A percentile compares a stretch with the other conserved stretches of the same genome.
Conservation (phyloP, 805 yeast genomes). For the Pichia deserticola region DNA sequence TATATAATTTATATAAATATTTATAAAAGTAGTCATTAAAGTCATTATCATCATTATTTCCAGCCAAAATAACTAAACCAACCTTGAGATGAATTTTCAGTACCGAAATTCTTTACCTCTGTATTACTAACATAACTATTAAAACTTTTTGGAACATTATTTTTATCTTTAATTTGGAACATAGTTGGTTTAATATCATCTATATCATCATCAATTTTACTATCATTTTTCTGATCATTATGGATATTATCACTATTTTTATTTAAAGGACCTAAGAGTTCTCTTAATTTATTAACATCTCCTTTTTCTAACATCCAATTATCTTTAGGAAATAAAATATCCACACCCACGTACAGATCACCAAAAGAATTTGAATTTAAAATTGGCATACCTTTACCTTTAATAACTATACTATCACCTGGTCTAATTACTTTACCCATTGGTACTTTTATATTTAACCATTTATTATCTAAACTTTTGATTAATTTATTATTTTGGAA, state of each 20-base stretch:
- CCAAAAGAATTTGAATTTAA: conserved; percentile 37
- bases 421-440: conserved; percentile 79
- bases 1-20: no score
- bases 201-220: conserved; percentile 24
- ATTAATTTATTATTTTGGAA: conserved; percentile 54
- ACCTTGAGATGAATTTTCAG: conserved; percentile 19
- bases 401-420: conserved; percentile 55
- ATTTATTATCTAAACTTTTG: conserved; percentile 75
- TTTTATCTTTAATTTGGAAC: conserved; percentile 17
- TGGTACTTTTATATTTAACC: conserved; percentile 55
- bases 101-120: conserved; percentile 19
- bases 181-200: conserved; percentile 17
- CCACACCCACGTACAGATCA: conserved; percentile 61
- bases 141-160: conserved; percentile 22
- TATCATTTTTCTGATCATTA: conserved; percentile 13
- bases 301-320: conserved; percentile 74
- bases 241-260: conserved; percentile 19
- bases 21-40: neutral
- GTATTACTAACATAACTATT: conserved; percentile 22
- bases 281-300: conserved; percentile 48
- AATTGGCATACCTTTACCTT: conserved; percentile 81
- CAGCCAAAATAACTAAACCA: conserved; percentile 14
- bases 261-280: conserved; percentile 38
- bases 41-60: neutral
- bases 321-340: conserved; percentile 76